phyloP scores from a whole-genome alignment of 176 grass and related monocot species.

The Calamus simplicifolius region DNA sequence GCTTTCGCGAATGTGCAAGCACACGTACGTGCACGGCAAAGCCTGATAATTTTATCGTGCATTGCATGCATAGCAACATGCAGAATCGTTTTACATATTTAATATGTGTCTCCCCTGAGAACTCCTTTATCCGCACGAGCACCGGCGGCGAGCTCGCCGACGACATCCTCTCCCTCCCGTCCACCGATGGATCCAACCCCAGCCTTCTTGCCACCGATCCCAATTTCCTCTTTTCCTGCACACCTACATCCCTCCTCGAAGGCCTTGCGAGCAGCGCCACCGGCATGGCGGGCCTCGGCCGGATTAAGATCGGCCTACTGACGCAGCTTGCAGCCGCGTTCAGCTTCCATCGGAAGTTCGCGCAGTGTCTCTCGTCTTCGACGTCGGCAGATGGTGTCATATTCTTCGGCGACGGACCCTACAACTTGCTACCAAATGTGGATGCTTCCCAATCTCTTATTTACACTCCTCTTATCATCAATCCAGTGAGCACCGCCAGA shows the following conservation, averaged over 20 bases:
- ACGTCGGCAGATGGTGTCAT: slow-evolving; percentile 19
- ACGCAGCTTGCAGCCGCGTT: slow-evolving; percentile 55
- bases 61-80: too few species aligned
- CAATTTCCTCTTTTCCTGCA: slow-evolving; percentile 54
- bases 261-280: slow-evolving; percentile 36
- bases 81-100: too few species aligned
- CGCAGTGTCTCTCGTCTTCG: slow-evolving; percentile 31
- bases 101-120: slow-evolving; percentile 31
- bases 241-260: slow-evolving; percentile 16
- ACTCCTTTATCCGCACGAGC: slow-evolving; percentile 33
- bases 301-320: slow-evolving; percentile 37
- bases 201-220: slow-evolving; percentile 33
- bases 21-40: too few species aligned
- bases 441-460: slow-evolving; percentile 33
- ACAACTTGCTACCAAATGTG: slow-evolving; percentile 34
- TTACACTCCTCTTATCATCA: slow-evolving; percentile 68
- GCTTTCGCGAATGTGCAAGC: too few species aligned
- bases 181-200: slow-evolving; percentile 33
- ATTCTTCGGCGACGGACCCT: slow-evolving; percentile 56
- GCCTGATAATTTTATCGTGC: too few species aligned
- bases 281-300: slow-evolving; percentile 50
- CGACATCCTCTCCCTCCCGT: slow-evolving; percentile 40
- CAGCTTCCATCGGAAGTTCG: slow-evolving; percentile 55
- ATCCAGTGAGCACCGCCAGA: slow-evolving; percentile 61
- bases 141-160: slow-evolving; percentile 35